Conservation (phyloP, 2,329 filamentous ascomycete species). For the Coniochaeta hoffmannii region DNA sequence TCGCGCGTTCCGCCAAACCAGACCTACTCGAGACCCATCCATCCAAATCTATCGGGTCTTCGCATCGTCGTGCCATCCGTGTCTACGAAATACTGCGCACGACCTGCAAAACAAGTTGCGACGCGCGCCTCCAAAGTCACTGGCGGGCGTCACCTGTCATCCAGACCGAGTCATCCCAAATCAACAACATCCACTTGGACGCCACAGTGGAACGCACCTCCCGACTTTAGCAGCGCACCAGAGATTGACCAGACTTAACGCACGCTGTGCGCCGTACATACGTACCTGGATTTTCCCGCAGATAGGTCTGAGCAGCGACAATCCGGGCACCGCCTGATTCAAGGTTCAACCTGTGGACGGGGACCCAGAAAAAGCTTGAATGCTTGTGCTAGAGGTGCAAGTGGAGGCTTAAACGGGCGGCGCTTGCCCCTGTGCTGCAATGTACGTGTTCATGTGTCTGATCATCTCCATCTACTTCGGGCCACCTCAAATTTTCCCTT, state of each 20-base stretch:
- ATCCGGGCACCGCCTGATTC: neutral
- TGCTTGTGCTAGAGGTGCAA: neutral
- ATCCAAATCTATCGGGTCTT: too few species aligned
- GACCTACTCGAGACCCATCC: too few species aligned
- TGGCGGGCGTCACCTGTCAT: neutral
- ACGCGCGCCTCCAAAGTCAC: neutral
- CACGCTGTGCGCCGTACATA: neutral
- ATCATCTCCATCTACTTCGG: neutral
- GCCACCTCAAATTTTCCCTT: neutral
- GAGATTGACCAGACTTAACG: neutral
- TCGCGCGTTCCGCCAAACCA: too few species aligned
- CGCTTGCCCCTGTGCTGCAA: slow-evolving; percentile 7
- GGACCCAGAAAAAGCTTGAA: slow-evolving; percentile 3
- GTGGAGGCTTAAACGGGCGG: slow-evolving; percentile 5
- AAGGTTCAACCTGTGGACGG: neutral
- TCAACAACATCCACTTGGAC: neutral
- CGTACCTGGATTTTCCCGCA: neutral
- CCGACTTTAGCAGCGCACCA: neutral
- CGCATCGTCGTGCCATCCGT: too few species aligned
- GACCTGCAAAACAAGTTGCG: neutral
- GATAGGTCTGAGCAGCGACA: neutral
- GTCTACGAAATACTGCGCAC: too few species aligned
- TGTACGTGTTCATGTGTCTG: slow-evolving; percentile 7
- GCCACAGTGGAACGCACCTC: slow-evolving; percentile 1
- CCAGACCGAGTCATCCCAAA: neutral